Evolutionary conservation across 2,329 filamentous ascomycete species (phyloP).

Genomic region (Colletotrichum coccodes): DNA sequence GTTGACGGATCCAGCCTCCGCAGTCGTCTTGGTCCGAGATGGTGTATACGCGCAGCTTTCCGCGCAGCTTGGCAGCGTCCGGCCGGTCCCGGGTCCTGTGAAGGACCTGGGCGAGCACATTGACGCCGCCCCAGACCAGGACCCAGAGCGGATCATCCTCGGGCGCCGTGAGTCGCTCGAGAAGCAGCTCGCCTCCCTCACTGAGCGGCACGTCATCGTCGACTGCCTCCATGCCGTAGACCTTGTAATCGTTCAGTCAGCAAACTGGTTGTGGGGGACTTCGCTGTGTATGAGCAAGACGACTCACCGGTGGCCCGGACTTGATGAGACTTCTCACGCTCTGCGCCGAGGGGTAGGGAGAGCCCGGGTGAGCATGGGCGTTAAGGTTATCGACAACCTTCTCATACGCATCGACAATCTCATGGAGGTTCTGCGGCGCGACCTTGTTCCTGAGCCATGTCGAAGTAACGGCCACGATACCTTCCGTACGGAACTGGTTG

Average conservation of each 20-base stretch:
- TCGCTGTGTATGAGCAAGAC: not conserved
- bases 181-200: slow-evolving; percentile 55
- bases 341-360: slow-evolving; percentile 51
- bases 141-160: slow-evolving; percentile 58
- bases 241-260: slow-evolving; percentile 28
- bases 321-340: slow-evolving; percentile 47
- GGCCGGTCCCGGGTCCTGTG: slow-evolving; percentile 45
- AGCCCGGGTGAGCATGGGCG: slow-evolving; percentile 54
- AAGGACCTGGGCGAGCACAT: slow-evolving; percentile 61
- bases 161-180: slow-evolving; percentile 38
- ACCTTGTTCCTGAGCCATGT: slow-evolving; percentile 54
- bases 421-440: slow-evolving; percentile 53
- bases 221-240: slow-evolving; percentile 46
- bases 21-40: slow-evolving; percentile 71
- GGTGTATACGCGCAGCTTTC: slow-evolving; percentile 60
- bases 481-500: slow-evolving; percentile 57
- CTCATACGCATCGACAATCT: slow-evolving; percentile 55
- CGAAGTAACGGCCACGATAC: slow-evolving; percentile 56
- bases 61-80: slow-evolving; percentile 47
- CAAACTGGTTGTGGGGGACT: not conserved
- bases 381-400: slow-evolving; percentile 58
- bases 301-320: slow-evolving; percentile 46
- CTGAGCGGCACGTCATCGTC: slow-evolving; percentile 43
- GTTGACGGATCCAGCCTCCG: slow-evolving; percentile 63
- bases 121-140: slow-evolving; percentile 63